Percentiles rank a stretch among this genome's conserved stretches.
Conservation (phyloP, 208 protist genomes). For the Trichomonas gallinae region DNA sequence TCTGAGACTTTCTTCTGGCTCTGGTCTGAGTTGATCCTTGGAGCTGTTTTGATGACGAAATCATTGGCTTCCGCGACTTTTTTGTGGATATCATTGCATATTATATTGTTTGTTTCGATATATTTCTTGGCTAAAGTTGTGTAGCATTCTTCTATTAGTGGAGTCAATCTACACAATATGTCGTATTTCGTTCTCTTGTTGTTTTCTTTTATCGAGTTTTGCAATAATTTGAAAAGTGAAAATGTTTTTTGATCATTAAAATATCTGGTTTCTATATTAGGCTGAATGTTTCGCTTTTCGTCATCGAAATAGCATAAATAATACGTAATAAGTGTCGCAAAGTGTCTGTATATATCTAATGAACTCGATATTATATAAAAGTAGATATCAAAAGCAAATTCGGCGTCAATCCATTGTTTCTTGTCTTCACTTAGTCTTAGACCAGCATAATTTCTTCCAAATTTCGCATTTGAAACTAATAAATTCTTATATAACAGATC, state of each 20-base stretch:
- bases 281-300: no score
- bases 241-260: no score
- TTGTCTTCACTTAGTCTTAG: neutral
- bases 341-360: neutral
- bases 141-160: neutral
- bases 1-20: neutral
- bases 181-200: neutral
- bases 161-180: neutral
- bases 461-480: neutral
- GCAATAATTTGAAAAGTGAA: no score
- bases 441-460: neutral
- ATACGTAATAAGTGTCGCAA: neutral
- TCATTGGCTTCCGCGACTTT: neutral
- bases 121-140: neutral
- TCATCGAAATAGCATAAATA: neutral
- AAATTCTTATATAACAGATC: neutral
- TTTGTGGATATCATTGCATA: neutral
- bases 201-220: neutral
- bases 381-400: neutral
- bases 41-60: neutral
- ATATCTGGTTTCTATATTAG: no score
- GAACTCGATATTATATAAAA: neutral
- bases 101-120: neutral
- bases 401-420: neutral
- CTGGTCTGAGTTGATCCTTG: neutral